A percentile compares a stretch with the other conserved stretches of the same genome.
phyloP scores from a whole-genome alignment of 441 rosid species.

The Francoa sonchifolia region DNA sequence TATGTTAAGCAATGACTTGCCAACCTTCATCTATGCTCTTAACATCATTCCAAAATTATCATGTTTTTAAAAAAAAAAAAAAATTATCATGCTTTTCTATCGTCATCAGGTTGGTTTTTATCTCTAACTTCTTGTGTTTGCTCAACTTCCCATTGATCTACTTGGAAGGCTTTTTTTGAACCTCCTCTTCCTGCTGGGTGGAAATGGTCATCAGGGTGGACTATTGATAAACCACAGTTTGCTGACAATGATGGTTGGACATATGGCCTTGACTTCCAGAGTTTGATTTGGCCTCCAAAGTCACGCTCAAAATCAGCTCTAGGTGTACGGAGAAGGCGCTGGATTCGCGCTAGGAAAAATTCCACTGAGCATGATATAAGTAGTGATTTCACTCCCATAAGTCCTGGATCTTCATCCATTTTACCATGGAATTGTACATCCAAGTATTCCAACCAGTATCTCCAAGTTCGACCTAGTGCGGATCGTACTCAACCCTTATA shows the following conservation, averaged over 20 bases:
- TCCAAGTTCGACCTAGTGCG: constrained; percentile 62
- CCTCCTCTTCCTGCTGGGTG: constrained; percentile 51
- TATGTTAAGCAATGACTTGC: too few species aligned
- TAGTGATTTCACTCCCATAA: constrained; percentile 25
- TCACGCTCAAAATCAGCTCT: constrained; percentile 24
- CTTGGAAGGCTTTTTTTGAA: constrained; percentile 47
- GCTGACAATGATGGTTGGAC: constrained; percentile 64
- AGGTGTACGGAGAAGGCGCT: constrained; percentile 50
- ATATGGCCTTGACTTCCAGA: constrained; percentile 44
- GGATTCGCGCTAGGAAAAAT: constrained; percentile 47
- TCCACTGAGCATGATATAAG: constrained; percentile 14
- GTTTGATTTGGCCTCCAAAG: constrained; percentile 50
- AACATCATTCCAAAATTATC: too few species aligned
- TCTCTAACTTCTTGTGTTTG: background rate
- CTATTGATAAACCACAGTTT: constrained; percentile 38
- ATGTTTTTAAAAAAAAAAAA: too few species aligned
- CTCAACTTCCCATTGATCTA: constrained; percentile 10
- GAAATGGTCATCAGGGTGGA: constrained; percentile 60
- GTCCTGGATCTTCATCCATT: constrained; percentile 62
- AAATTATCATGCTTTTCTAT: too few species aligned
- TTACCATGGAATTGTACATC: constrained; percentile 85
- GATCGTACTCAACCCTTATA: constrained; percentile 38
- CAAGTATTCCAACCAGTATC: constrained; percentile 50
- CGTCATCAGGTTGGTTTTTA: background rate
- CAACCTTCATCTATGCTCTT: too few species aligned